Evolutionary conservation across 257 asterid species (phyloP), one percentile per base, ranked within the genome.

Genomic region (Solanum acaule): DNA sequence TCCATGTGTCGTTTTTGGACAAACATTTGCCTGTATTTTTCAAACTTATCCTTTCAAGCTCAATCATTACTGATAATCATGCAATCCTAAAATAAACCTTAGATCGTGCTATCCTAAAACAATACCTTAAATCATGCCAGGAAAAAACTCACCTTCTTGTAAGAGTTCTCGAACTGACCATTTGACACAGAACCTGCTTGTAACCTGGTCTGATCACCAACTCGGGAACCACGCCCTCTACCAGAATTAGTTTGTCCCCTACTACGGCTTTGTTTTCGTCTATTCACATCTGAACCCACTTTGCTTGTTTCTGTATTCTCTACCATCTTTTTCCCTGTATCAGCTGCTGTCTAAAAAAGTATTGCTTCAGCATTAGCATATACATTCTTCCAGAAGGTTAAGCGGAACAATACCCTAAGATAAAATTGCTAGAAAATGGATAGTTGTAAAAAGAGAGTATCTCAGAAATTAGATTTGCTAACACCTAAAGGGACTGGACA

Each of bases 181-280:
- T 94, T 94, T 88, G 94, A 90, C 49, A 93, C 88, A 63, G 95
- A 88, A 91, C 88, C 90, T 16, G 86, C 76, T 85, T 88, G 95
- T 87, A 71, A 86, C 92, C 85, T 96, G 63, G 94, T 91, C 90
- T 91, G 98, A 87, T 96, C 95, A 89, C 83, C 88, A 87, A 71
- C 94, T 88, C 98, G 94, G 87, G 89, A 75, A 89, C 98, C 97
- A 25, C 99, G 96, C 67, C 98, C 98, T 93, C 98, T 94, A 83
- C 95, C 95, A 77, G 98, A 92, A 92, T 91, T 79, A 85, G 94
- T 88, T 90, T 85, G 90, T 79, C 93, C 98, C 93, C 94, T 94
- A 10, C 94, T 93, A 91, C 98, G 98, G 90, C 92, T 93, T 91
- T 93, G 97, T 87, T 93, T 95, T 90, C 91, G 96, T 90, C 91